These are phyloP conservation scores for Thinopyrum elongatum DNA, from an alignment of 176 grass and related monocot genomes.

Conservation along the genomic window DNA sequence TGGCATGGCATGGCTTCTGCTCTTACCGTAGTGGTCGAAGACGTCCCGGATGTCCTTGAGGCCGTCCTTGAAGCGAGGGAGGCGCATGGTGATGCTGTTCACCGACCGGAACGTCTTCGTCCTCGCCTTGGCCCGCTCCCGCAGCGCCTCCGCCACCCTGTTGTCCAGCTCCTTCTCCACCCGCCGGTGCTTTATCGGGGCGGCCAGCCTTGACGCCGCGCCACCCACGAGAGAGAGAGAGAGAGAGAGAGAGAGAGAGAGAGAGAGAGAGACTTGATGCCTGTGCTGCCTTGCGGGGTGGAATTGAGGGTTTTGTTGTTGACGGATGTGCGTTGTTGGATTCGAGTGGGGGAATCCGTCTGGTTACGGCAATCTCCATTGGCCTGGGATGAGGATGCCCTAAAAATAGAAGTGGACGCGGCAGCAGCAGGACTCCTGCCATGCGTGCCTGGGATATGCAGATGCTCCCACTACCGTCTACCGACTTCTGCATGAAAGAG, in stretches of 20 bases:
- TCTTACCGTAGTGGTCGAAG: conserved; percentile 59
- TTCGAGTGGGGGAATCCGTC: conserved; percentile 1
- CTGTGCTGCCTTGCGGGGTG: neutral
- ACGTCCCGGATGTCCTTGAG: conserved; percentile 56
- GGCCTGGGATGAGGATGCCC: conserved; percentile 26
- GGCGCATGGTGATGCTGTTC: conserved; percentile 85
- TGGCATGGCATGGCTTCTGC: neutral
- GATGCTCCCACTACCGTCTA: neutral
- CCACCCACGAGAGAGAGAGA: conserved; percentile 29
- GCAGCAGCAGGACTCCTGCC: neutral
- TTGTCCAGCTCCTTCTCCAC: conserved; percentile 48
- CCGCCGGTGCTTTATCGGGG: conserved; percentile 31
- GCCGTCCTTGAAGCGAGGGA: conserved; percentile 70
- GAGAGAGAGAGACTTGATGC: no score
- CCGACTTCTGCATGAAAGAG: neutral
- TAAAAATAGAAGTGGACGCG: neutral
- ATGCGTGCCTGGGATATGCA: neutral
- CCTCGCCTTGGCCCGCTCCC: conserved; percentile 33
- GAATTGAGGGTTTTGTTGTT: neutral
- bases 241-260: no score
- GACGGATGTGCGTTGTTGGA: neutral
- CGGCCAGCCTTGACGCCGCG: neutral
- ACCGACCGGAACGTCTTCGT: conserved; percentile 51
- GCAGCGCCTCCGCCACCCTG: conserved; percentile 60
- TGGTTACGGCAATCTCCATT: conserved; percentile 3